phyloP scores from a whole-genome alignment of 805 yeast species.

The Spathaspora sp. region DNA sequence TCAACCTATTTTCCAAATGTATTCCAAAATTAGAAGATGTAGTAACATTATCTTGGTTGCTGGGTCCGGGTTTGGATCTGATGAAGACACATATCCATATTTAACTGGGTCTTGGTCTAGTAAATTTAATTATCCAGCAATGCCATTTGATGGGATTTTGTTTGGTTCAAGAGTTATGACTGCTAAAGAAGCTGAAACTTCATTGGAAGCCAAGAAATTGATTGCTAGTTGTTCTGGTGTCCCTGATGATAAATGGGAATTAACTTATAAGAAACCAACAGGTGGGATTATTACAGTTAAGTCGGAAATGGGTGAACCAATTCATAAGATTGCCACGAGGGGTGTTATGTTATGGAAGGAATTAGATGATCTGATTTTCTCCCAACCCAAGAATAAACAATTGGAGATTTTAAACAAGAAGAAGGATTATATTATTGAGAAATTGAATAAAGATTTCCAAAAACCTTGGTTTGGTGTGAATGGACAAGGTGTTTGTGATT shows the following conservation, averaged over 20 bases:
- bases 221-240: constrained; percentile 92
- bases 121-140: constrained; percentile 84
- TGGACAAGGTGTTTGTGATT: constrained; percentile 77
- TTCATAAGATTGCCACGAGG: constrained; percentile 96
- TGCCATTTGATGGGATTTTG: constrained; percentile 98
- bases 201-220: constrained; percentile 89
- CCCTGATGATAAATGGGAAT: constrained; percentile 85
- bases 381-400: constrained; percentile 84
- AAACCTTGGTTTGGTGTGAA: constrained; percentile 96
- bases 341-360: constrained; percentile 98
- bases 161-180: constrained; percentile 97
- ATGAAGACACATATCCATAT: constrained; percentile 95
- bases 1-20: constrained; percentile 94
- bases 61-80: constrained; percentile 98
- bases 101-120: constrained; percentile 97
- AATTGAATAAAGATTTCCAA: constrained; percentile 91
- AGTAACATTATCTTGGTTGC: constrained; percentile 87
- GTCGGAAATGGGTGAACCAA: constrained; percentile 99
- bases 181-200: constrained; percentile 93
- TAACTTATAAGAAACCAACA: constrained; percentile 88
- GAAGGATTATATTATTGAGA: constrained; percentile 80
- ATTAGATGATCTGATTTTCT: constrained; percentile 89
- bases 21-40: constrained; percentile 88
- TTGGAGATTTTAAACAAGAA: constrained; percentile 76
- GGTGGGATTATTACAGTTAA: constrained; percentile 96